Base-by-base conservation (phyloP, 352 stramenopile genomes). In the Pythium brachiatum region DNA sequence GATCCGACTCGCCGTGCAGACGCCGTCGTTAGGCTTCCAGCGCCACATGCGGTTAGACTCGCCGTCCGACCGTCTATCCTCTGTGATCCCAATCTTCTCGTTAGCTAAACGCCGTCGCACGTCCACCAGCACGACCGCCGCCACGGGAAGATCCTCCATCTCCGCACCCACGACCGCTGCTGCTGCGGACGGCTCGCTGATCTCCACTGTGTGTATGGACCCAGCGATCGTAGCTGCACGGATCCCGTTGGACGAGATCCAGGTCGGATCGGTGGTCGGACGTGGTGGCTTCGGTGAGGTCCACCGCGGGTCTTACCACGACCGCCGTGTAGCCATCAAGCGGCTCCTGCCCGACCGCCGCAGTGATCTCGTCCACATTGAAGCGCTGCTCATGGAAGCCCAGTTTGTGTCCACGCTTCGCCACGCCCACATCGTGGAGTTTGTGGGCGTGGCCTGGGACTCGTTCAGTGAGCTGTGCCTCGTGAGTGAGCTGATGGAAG, bases 391-490 rank as follows among this genome's bases (percentile, higher is more conserved):
- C 16, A 44, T 41, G 11, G 74, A 83, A 50, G 64, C 70, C 15
- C 66, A 73, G 25, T 46, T 78, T n/a, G 62, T 76, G 43, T 57
- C 73, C 13, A 67, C 57, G 21, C 59, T 84, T 3, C 66, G 74
- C 13, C 75, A 84, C 31, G 41, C 63, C 11, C 53, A 70, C 15
- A 75, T 84, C 18, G 73, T 81, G 0, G 47, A 60, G 32, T 84
- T 81, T 26, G 51, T 79, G 4, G 75, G 73, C 7, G 68, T 79
- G 4, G 68, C 75, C 29, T 84, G 75, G 71, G 67, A 70, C 12
- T 76, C 70, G 4, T 48, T 75, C 18, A 60, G 51, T 13, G 66
- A 80, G 29, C 53, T 80, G 11, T 73, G 64, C 20, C 41, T 73
- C 8, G 62, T 81, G 36, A 74, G 56, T 9, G 76, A 82, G 50